A percentile compares a stretch with the other conserved stretches of the same genome.
These are phyloP conservation scores for Xylaria curta DNA, from an alignment of 495 filamentous ascomycete species.

Conservation along the genomic window DNA sequence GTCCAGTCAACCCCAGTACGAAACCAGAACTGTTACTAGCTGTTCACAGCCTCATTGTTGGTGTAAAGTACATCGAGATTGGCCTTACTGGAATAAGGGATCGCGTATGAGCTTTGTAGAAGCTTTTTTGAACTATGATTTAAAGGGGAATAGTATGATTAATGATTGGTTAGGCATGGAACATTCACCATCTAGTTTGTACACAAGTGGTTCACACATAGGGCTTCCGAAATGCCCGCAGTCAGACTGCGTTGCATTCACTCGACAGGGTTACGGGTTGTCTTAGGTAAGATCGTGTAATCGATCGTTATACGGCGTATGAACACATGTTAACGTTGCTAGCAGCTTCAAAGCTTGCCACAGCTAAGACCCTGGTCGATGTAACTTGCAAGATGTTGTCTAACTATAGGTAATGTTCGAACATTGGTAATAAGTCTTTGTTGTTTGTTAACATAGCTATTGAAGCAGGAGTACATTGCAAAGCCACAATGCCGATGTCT, in stretches of 20 bases:
- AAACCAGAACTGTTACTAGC: background rate
- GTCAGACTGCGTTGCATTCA: background rate
- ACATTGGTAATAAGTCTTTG: background rate
- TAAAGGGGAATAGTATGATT: background rate
- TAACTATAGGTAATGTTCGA: background rate
- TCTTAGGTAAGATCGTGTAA: background rate
- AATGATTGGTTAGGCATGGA: background rate
- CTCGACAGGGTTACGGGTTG: background rate
- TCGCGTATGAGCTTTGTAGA: background rate
- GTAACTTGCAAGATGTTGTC: background rate
- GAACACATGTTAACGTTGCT: constrained; percentile 16
- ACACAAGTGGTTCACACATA: background rate
- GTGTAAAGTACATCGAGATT: background rate
- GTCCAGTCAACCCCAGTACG: no score
- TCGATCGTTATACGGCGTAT: constrained; percentile 1
- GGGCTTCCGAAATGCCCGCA: background rate
- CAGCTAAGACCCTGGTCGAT: background rate
- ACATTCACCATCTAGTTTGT: background rate
- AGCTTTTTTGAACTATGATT: background rate
- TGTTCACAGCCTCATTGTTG: background rate
- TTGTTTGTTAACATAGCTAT: background rate
- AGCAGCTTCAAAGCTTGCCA: constrained; percentile 1
- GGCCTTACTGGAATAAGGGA: background rate
- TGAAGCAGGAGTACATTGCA: background rate
- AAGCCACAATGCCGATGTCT: background rate